phyloP scores from a whole-genome alignment of 768 basidiomycete genomes.

The Tulasnella sp. region DNA sequence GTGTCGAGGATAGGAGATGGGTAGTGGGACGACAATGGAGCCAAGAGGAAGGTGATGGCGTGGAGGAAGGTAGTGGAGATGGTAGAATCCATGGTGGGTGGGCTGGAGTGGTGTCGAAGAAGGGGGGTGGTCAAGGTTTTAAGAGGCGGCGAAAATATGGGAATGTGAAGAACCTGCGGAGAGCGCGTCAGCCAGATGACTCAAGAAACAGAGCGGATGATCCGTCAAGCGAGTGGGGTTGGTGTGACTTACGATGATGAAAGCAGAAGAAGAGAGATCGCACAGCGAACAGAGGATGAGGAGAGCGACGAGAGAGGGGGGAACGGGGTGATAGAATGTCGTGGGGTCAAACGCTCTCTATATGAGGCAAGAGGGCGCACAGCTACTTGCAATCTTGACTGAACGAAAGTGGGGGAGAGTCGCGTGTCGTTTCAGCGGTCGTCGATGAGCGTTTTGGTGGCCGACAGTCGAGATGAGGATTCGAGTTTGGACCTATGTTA shows the following conservation, averaged over 20 bases:
- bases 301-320: neutral
- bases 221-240: neutral
- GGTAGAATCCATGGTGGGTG: slow-evolving; percentile 12
- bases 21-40: slow-evolving; percentile 4
- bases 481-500: neutral
- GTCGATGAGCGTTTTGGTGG: neutral
- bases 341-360: neutral
- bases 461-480: neutral
- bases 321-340: neutral
- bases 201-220: neutral
- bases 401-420: neutral
- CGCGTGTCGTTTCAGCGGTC: neutral
- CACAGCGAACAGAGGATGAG: neutral
- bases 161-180: slow-evolving; percentile 1
- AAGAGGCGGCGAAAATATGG: neutral
- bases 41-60: slow-evolving; percentile 14
- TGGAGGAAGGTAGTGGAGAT: slow-evolving; percentile 12
- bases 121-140: neutral
- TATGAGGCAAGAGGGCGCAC: neutral
- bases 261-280: neutral
- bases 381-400: neutral
- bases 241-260: neutral
- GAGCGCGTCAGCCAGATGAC: neutral
- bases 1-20: slow-evolving; percentile 12
- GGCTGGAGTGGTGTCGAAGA: neutral